Percentiles rank a stretch among this genome's conserved stretches.
Evolutionary conservation across 306 rosid species (phyloP).

Genomic region (Malus orientalis): DNA sequence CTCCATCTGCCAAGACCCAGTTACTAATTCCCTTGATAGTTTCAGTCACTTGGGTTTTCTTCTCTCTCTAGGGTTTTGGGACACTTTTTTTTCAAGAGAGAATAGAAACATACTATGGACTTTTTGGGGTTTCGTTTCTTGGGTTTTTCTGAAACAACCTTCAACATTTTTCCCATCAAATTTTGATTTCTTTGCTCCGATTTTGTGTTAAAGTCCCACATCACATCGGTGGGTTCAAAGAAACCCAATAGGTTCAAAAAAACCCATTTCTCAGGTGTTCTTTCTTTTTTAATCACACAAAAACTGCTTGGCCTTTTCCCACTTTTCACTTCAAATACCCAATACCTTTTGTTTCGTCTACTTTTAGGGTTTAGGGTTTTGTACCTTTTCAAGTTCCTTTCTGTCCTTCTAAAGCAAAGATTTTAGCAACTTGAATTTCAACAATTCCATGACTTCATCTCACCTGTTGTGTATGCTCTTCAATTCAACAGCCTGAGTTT

Average conservation of each 20-base stretch:
- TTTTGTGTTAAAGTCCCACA: neutral
- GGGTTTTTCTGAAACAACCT: neutral
- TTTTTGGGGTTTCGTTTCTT: neutral
- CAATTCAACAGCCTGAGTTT: neutral
- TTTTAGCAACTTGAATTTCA: neutral
- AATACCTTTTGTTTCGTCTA: conserved; percentile 16
- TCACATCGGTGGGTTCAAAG: too few relatives aligned
- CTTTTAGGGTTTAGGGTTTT: conserved; percentile 75
- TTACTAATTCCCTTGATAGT: neutral
- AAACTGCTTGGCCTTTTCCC: conserved; percentile 25
- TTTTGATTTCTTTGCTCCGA: neutral
- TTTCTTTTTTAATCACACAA: conserved; percentile 3
- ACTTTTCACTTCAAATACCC: neutral
- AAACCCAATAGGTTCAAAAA: too few relatives aligned
- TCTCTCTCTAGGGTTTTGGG: conserved; percentile 20
- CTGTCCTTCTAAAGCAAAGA: neutral
- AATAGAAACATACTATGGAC: neutral
- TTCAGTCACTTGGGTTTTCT: neutral
- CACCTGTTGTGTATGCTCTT: neutral
- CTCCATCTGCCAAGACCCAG: neutral
- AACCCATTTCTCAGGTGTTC: neutral
- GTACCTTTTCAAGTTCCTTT: neutral
- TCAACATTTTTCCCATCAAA: neutral
- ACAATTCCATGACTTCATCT: neutral
- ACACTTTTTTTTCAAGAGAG: neutral